phyloP scores from a whole-genome alignment of 1,284 basidiomycete species.

The Tausonia pullulans region DNA sequence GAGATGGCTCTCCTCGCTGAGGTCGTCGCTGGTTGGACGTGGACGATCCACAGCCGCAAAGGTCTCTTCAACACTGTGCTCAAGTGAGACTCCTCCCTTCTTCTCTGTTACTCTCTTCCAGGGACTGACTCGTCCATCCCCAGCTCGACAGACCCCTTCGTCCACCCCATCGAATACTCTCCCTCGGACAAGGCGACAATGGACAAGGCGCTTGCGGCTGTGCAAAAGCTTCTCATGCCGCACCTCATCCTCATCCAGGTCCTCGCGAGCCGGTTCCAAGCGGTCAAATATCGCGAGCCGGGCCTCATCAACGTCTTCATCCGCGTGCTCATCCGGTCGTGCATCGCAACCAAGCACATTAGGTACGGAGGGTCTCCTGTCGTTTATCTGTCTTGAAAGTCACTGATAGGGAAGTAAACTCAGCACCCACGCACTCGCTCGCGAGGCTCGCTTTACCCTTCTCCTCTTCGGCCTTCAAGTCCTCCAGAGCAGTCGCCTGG shows the following conservation, averaged over 20 bases:
- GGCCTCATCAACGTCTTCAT: slow-evolving; percentile 78
- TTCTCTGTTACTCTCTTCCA: slow-evolving; percentile 4
- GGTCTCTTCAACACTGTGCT: slow-evolving; percentile 72
- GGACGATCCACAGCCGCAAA: slow-evolving; percentile 60
- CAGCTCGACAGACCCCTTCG: slow-evolving; percentile 79
- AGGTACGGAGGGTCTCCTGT: slow-evolving; percentile 45
- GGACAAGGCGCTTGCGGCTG: slow-evolving; percentile 57
- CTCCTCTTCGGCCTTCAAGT: slow-evolving; percentile 88
- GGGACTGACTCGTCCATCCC: slow-evolving; percentile 7
- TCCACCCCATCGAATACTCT: slow-evolving; percentile 73
- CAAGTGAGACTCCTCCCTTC: slow-evolving; percentile 48
- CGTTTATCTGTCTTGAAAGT: neutral
- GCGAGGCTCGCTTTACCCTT: slow-evolving; percentile 80
- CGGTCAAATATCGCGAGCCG: slow-evolving; percentile 76
- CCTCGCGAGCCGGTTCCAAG: slow-evolving; percentile 85
- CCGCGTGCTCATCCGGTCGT: slow-evolving; percentile 66
- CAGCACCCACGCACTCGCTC: slow-evolving; percentile 82
- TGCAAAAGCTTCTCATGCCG: slow-evolving; percentile 64
- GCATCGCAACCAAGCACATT: slow-evolving; percentile 53
- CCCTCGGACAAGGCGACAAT: slow-evolving; percentile 81
- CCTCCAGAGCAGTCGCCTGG: slow-evolving; percentile 75
- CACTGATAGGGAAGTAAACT: neutral
- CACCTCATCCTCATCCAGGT: slow-evolving; percentile 79
- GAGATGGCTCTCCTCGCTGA: slow-evolving; percentile 72
- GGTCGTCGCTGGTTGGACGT: slow-evolving; percentile 75